Evolutionary conservation across 345 rosid genomes (phyloP).

Genomic region (Tarenaya hassleriana): DNA sequence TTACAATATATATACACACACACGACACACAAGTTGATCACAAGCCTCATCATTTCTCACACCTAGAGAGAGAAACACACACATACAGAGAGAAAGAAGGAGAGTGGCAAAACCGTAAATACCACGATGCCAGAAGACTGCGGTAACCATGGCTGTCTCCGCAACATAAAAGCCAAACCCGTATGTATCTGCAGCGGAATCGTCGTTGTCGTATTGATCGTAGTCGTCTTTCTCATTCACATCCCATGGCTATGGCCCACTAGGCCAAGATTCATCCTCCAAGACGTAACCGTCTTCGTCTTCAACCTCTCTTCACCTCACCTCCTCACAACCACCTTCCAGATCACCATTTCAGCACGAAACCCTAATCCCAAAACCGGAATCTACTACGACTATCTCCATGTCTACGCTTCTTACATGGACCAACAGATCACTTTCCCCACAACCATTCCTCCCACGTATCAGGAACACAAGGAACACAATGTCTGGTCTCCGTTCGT

Average conservation of each 20-base stretch:
- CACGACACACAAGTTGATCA: no score
- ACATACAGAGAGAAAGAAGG: no score
- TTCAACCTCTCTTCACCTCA: constrained; percentile 69
- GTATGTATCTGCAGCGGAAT: no score
- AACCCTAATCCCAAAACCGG: constrained; percentile 75
- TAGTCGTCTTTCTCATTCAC: constrained; percentile 52
- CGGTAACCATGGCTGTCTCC: no score
- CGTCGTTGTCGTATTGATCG: background rate
- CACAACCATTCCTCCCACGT: constrained; percentile 32
- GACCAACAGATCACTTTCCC: constrained; percentile 66
- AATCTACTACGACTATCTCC: constrained; percentile 70
- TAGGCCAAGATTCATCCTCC: constrained; percentile 68
- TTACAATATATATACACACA: no score
- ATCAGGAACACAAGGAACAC: constrained; percentile 31
- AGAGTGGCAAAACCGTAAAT: no score
- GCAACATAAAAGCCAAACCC: no score
- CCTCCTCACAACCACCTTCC: constrained; percentile 64
- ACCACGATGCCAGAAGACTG: no score
- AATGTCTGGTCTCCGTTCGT: constrained; percentile 80
- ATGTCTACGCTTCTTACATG: constrained; percentile 64
- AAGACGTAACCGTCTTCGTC: constrained; percentile 75
- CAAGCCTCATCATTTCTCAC: no score
- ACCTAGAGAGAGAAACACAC: no score
- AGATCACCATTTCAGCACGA: constrained; percentile 67
- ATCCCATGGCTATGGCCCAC: constrained; percentile 70